Percentiles rank a stretch among this genome's conserved stretches.
phyloP scores from a whole-genome alignment of 23 red algal species.

The Gracilaria gracilis region DNA sequence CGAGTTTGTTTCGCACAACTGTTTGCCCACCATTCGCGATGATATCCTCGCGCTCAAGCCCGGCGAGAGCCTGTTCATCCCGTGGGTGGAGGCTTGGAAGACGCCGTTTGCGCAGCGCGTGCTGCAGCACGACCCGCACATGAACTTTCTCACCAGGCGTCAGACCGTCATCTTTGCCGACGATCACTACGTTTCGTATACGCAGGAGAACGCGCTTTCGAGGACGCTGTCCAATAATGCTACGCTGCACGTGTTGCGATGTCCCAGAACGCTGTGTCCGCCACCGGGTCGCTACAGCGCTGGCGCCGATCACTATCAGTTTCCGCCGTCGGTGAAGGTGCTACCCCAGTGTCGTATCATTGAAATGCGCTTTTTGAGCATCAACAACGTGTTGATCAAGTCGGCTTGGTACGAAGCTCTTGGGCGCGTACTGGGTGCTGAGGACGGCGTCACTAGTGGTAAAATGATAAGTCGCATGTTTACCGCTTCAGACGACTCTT shows the following conservation, averaged over 20 bases:
- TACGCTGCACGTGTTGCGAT: constrained; percentile 77
- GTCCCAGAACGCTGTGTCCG: constrained; percentile 68
- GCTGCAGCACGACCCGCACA: constrained; percentile 19
- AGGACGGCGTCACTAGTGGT: constrained; percentile 60
- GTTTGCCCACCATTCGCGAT: constrained; percentile 31
- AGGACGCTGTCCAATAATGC: constrained; percentile 16
- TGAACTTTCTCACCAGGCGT: constrained; percentile 81
- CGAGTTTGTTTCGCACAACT: constrained; percentile 71
- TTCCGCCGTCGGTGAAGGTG: constrained; percentile 21
- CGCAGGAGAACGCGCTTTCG: constrained; percentile 34
- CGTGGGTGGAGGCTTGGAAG: constrained; percentile 81
- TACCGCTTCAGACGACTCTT: background rate
- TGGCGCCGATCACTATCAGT: background rate
- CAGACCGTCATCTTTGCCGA: constrained; percentile 87
- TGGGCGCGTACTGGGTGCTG: constrained; percentile 40
- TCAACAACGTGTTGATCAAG: constrained; percentile 83
- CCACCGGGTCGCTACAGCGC: constrained; percentile 33
- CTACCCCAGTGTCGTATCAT: constrained; percentile 52
- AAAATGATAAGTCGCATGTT: constrained; percentile 82
- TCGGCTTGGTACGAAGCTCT: constrained; percentile 85
- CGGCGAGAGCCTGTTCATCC: constrained; percentile 72
- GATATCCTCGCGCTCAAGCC: constrained; percentile 58
- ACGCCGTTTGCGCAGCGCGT: constrained; percentile 48
- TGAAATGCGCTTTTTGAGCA: constrained; percentile 72
- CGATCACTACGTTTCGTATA: constrained; percentile 51